These are phyloP conservation scores for Gaertneriomyces semiglobifer DNA, from an alignment of 192 early-diverging fungal species.

Conservation along the genomic window DNA sequence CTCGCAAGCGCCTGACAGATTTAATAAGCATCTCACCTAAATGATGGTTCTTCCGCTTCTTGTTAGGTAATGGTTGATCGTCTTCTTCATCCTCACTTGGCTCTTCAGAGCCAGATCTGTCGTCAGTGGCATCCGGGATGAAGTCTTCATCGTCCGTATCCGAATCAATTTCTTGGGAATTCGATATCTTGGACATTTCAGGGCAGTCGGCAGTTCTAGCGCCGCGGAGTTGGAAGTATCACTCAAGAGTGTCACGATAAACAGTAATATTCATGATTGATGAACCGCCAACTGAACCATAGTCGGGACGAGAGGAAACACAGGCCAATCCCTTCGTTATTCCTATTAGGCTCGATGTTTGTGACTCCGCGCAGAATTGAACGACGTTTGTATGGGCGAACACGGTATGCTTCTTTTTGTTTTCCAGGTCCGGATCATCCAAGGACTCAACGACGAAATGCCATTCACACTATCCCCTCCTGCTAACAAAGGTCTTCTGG, in stretches of 20 bases:
- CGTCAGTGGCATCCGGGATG: not conserved
- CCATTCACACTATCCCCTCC: constrained; percentile 47
- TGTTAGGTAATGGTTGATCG: not conserved
- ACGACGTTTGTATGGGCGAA: too few species aligned
- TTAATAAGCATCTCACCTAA: not conserved
- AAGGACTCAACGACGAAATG: not conserved
- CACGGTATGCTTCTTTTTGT: too few species aligned
- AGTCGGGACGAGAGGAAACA: too few species aligned
- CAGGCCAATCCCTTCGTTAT: too few species aligned
- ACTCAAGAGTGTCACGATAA: too few species aligned
- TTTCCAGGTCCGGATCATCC: too few species aligned
- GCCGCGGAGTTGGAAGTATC: too few species aligned
- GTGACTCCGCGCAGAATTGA: too few species aligned
- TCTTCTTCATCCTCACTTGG: not conserved
- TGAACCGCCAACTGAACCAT: too few species aligned
- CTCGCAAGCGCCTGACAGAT: not conserved
- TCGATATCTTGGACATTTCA: not conserved
- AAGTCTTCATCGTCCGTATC: constrained; percentile 13
- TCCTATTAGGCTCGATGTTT: too few species aligned
- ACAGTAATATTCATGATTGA: too few species aligned
- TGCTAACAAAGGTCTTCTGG: constrained; percentile 62
- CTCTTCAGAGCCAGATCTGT: not conserved
- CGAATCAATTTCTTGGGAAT: not conserved
- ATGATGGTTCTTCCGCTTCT: not conserved
- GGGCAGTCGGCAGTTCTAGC: too few species aligned